phyloP scores from a whole-genome alignment of 805 yeast genomes.

The Candida coquimbonensis region DNA sequence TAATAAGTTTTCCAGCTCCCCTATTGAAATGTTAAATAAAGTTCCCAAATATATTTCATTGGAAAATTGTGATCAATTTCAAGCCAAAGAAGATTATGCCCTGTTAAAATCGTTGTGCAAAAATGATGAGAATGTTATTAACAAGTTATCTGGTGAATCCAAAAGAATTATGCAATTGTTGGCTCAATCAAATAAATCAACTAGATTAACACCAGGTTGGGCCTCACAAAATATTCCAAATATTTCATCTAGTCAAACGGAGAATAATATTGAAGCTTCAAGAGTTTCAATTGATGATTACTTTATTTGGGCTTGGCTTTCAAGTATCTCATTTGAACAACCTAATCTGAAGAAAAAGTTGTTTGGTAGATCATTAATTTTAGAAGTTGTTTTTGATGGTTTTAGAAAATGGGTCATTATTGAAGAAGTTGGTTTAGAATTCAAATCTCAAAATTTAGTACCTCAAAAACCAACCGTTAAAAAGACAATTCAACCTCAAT shows the following conservation, averaged over 20 bases:
- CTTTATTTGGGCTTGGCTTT: constrained; percentile 88
- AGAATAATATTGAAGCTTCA: constrained; percentile 33
- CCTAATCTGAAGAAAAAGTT: constrained; percentile 53
- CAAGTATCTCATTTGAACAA: constrained; percentile 69
- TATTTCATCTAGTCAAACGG: constrained; percentile 9
- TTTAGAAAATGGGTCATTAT: constrained; percentile 73
- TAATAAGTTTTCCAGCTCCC: constrained; percentile 33
- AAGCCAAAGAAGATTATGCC: constrained; percentile 73
- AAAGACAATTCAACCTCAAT: constrained; percentile 15
- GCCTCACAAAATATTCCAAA: constrained; percentile 23
- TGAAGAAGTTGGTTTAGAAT: constrained; percentile 39
- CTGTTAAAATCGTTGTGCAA: constrained; percentile 66
- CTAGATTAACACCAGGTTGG: constrained; percentile 37
- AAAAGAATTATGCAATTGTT: constrained; percentile 42
- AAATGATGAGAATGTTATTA: constrained; percentile 45
- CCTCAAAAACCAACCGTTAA: constrained; percentile 16
- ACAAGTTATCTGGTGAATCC: constrained; percentile 69
- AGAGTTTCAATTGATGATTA: constrained; percentile 77
- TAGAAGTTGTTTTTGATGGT: constrained; percentile 73
- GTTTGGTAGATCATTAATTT: constrained; percentile 76
- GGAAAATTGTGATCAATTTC: constrained; percentile 61
- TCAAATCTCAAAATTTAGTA: background rate
- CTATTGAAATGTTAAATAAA: constrained; percentile 53
- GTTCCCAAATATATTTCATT: constrained; percentile 56
- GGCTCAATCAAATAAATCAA: constrained; percentile 25